Evolutionary conservation across 768 basidiomycete genomes (phyloP), one percentile per base, ranked within the genome.

Genomic region (Boletus rufocinnamomeus): DNA sequence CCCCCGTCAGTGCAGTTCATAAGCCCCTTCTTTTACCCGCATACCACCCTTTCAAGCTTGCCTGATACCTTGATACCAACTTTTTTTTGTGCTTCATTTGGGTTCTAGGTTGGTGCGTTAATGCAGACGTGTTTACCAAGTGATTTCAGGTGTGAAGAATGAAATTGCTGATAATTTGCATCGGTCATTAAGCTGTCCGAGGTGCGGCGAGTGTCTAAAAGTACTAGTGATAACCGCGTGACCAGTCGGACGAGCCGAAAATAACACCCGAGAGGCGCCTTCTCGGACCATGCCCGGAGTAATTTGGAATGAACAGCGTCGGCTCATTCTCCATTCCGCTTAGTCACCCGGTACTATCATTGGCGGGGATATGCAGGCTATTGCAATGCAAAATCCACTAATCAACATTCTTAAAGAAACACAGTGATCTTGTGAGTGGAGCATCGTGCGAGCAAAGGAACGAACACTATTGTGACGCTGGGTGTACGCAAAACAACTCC

Each of bases 51-150:
- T 34, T 49, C 7, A 43, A 11, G n/a, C 32, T 34, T 25, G 23
- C 30, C n/a, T 10, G 28, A 56, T 43, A 48, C 27, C 21, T 52
- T 52, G 32, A 59, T 56, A 63, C 57, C 45, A 44, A 10, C 14
- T 50, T 59, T 56, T 58, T 50, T 34, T 9, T 17, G 16, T 34
- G 30, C 21, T 28, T 41, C 6, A 7, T 38, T 58, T 41, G 14
- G 35, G 21, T 30, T 14, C 25, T 23, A 17, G 6, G 11, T 10
- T 19, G 13, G n/a, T 14, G n/a, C 27, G 25, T 43, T 6, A 11
- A 25, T 25, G 37, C 28, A 38, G 47, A 38, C 32, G 32, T 27
- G 14, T 23, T 40, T 10, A 30, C n/a, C 49, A 34, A 13, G 16
- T 50, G 21, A 35, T 35, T 14, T 28, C 27, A 16, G 30, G 28